Percentiles rank a stretch among this genome's conserved stretches.
These are phyloP conservation scores for Podila minutissima DNA, from an alignment of 192 early-diverging fungal species.

Conservation along the genomic window DNA sequence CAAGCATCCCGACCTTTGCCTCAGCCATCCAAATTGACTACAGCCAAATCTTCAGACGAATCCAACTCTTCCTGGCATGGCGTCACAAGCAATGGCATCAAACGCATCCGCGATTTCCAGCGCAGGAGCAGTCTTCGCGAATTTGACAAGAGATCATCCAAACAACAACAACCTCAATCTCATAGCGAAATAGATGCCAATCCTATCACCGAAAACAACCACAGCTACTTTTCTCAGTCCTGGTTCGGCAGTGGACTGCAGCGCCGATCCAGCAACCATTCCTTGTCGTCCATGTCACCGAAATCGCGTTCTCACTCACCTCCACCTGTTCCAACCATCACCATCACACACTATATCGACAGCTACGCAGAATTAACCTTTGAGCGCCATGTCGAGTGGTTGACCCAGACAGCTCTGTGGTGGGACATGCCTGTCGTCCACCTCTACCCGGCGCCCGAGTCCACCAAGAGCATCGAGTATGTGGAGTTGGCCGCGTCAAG, in stretches of 20 bases:
- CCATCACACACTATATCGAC: conserved; percentile 38
- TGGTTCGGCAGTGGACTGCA: conserved; percentile 10
- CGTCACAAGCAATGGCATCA: conserved; percentile 5
- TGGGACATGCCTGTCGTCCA: conserved; percentile 50
- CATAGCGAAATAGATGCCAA: background rate
- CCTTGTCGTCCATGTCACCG: no score
- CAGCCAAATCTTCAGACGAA: background rate
- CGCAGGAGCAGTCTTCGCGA: background rate
- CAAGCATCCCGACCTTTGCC: background rate
- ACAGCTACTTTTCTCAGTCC: conserved; percentile 21
- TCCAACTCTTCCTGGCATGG: background rate
- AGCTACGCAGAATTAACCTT: conserved; percentile 38
- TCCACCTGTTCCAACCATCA: conserved; percentile 20
- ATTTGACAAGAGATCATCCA: background rate
- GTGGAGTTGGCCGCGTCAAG: conserved; percentile 32
- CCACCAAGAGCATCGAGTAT: conserved; percentile 1
- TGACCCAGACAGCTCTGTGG: conserved; percentile 50
- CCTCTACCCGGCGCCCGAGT: conserved; percentile 33
- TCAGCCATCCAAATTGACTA: background rate
- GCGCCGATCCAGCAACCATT: background rate
- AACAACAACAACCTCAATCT: conserved; percentile 1
- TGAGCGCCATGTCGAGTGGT: conserved; percentile 48
- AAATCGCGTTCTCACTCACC: background rate
- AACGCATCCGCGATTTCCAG: conserved; percentile 13
- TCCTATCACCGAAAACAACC: background rate